Evolutionary conservation across 2,329 filamentous ascomycete genomes (phyloP).

Genomic region (Arachnomyces sp.): DNA sequence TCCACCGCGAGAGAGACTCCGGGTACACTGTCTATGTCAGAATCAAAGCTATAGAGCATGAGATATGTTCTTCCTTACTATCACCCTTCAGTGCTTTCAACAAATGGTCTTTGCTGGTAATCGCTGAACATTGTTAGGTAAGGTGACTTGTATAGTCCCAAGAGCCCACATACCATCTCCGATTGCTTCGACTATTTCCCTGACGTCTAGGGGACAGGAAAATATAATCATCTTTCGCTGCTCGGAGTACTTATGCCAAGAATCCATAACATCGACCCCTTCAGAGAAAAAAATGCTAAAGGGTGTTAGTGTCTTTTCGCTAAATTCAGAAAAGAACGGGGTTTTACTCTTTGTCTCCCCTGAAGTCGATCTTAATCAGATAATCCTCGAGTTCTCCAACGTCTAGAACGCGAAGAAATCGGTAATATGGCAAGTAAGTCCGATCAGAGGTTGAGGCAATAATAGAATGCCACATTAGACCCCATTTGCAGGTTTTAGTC

Average conservation of each 20-base stretch:
- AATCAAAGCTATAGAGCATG: background rate
- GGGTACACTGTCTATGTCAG: conserved; percentile 38
- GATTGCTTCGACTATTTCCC: too few species aligned
- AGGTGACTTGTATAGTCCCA: too few species aligned
- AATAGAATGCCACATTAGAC: conserved; percentile 61
- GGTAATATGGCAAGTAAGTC: conserved; percentile 62
- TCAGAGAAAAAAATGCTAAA: too few species aligned
- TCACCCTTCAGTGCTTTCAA: too few species aligned
- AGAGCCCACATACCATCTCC: too few species aligned
- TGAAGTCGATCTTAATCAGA: conserved; percentile 53
- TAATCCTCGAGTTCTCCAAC: conserved; percentile 55
- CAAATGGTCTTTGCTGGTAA: too few species aligned
- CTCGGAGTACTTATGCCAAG: too few species aligned
- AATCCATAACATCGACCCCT: too few species aligned
- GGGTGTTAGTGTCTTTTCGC: background rate
- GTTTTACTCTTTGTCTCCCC: conserved; percentile 47
- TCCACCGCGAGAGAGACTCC: conserved; percentile 50
- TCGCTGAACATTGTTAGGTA: too few species aligned
- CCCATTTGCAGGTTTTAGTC: conserved; percentile 49
- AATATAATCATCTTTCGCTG: background rate
- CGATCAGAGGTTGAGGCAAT: conserved; percentile 55
- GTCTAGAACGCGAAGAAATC: conserved; percentile 58
- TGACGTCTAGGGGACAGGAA: background rate
- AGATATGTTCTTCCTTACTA: too few species aligned
- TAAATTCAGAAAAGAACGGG: conserved; percentile 23